Conservation (phyloP, 345 rosid genomes). For the Rhodamnia argentea region DNA sequence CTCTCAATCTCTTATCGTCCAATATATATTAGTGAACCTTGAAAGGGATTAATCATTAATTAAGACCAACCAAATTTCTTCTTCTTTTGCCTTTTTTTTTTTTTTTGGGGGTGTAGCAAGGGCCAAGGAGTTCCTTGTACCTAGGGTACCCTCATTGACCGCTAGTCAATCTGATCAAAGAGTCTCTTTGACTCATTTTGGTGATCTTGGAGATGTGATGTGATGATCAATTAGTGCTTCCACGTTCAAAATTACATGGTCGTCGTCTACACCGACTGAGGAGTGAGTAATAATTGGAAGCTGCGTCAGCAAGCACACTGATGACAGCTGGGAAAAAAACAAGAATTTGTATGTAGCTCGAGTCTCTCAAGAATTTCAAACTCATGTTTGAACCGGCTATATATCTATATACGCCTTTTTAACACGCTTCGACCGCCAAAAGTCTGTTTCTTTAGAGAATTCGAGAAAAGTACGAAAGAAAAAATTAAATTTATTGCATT, state of each 20-base stretch:
- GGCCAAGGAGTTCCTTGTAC: background rate
- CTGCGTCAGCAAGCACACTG: background rate
- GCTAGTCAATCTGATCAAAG: background rate
- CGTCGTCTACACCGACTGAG: background rate
- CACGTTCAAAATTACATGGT: background rate
- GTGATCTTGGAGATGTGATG: background rate
- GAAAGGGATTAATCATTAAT: background rate
- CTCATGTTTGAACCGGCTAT: background rate
- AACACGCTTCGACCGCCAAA: background rate
- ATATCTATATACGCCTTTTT: background rate
- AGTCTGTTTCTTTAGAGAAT: background rate
- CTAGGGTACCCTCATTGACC: background rate
- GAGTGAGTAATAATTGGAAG: background rate
- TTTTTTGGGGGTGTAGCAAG: background rate
- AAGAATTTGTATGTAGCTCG: background rate
- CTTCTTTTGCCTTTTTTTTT: fast-evolving
- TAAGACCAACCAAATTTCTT: background rate
- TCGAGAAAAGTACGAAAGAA: background rate
- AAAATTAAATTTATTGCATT: too few species aligned
- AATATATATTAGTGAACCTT: background rate
- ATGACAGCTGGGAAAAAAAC: background rate
- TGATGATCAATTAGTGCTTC: background rate
- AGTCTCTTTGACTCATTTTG: background rate
- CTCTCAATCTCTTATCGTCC: background rate
- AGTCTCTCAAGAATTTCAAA: background rate